phyloP scores from a whole-genome alignment of 768 basidiomycete species.

The Thelephora ganbajun region DNA sequence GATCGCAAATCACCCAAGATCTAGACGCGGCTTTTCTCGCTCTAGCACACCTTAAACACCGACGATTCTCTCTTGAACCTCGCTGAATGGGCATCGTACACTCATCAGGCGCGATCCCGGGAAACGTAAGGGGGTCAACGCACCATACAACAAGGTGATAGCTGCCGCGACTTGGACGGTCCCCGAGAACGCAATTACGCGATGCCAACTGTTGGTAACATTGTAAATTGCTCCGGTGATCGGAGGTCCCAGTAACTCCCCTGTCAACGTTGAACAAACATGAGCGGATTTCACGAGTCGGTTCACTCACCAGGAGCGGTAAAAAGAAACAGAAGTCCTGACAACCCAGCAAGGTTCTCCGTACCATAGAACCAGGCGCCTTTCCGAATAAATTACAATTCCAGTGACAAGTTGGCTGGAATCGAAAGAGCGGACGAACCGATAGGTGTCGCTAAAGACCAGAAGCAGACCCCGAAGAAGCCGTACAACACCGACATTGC shows the following conservation, averaged over 20 bases:
- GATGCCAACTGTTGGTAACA: conserved; percentile 10
- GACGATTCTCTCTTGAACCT: too few relatives aligned
- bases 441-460: conserved; percentile 20
- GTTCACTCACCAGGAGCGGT: background rate
- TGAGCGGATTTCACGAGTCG: background rate
- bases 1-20: too few relatives aligned
- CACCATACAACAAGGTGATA: conserved; percentile 10
- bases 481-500: conserved; percentile 20
- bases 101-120: too few relatives aligned
- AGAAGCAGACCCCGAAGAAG: conserved; percentile 21
- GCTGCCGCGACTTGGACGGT: conserved; percentile 11
- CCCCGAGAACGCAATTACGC: conserved; percentile 12
- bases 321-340: background rate
- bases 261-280: background rate
- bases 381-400: background rate
- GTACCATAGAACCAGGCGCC: conserved; percentile 9
- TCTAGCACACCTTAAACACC: too few relatives aligned
- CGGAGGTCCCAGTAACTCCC: conserved; percentile 11
- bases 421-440: conserved; percentile 12
- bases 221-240: conserved; percentile 11
- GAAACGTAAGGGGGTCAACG: background rate
- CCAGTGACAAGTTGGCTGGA: background rate
- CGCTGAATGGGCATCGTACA: too few relatives aligned
- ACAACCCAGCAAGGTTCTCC: conserved; percentile 7
- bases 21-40: too few relatives aligned